Conservation (phyloP, 768 basidiomycete genomes). For the Lactarius hatsudake region DNA sequence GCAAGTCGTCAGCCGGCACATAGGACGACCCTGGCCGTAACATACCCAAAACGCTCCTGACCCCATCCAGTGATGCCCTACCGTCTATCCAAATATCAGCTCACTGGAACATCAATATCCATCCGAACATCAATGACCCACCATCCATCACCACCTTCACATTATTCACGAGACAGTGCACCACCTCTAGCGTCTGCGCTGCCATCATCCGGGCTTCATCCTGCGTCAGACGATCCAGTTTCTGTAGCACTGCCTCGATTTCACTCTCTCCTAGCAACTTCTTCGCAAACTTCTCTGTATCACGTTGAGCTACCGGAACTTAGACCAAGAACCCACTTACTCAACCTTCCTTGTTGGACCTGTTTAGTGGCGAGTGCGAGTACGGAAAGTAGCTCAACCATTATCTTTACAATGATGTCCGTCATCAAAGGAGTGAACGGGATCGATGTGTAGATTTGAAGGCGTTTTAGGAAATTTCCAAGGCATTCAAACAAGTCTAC, state of each 20-base stretch:
- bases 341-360: neutral
- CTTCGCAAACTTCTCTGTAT: neutral
- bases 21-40: neutral
- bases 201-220: neutral
- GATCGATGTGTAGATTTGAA: neutral
- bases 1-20: neutral
- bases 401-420: neutral
- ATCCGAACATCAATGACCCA: neutral
- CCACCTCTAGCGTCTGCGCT: neutral
- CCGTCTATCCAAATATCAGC: neutral
- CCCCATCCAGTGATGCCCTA: neutral
- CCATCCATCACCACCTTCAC: neutral
- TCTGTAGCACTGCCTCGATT: neutral
- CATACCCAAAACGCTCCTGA: neutral
- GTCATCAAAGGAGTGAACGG: neutral
- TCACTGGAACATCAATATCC: neutral
- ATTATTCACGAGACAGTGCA: neutral
- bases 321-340: neutral
- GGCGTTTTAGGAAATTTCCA: neutral
- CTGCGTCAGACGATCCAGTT: neutral
- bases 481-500: neutral
- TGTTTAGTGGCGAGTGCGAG: conserved; percentile 2
- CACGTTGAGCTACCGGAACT: neutral
- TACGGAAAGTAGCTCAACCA: neutral
- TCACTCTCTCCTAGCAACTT: neutral